Conservation (phyloP, 257 asterid species). For the Lycium ferocissimum region DNA sequence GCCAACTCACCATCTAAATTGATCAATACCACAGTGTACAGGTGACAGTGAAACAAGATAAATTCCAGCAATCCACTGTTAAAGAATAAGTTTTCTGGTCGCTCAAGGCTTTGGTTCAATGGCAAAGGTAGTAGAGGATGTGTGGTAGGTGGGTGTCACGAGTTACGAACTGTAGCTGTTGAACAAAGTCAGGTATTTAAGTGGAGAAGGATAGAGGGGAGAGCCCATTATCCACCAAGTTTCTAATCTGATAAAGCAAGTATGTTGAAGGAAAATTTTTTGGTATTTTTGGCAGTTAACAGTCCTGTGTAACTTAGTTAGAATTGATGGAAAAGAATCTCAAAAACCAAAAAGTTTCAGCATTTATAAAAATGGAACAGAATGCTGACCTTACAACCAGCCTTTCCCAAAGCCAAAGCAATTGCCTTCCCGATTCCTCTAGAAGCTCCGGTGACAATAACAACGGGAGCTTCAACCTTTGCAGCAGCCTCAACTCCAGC, state of each 20-base stretch:
- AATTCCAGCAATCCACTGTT: not conserved
- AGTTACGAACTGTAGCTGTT: not conserved
- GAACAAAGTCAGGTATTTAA: not conserved
- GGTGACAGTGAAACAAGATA: not conserved
- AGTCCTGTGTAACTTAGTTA: not conserved
- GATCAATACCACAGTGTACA: not conserved
- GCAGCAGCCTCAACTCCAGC: constrained; percentile 23
- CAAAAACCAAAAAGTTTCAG: not conserved
- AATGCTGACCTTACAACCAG: constrained; percentile 40
- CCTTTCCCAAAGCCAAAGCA: constrained; percentile 41
- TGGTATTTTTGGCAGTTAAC: not conserved
- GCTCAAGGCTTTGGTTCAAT: not conserved
- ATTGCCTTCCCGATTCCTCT: constrained; percentile 42
- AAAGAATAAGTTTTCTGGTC: not conserved
- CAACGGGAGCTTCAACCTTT: constrained; percentile 35
- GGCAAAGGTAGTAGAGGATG: not conserved
- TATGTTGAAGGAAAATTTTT: not conserved
- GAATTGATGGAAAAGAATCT: not conserved
- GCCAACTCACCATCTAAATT: not conserved
- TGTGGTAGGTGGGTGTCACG: not conserved
- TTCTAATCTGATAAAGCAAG: not conserved
- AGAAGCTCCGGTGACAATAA: constrained; percentile 42
- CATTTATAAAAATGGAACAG: not conserved
- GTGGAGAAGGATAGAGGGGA: not conserved
- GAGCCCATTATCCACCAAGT: not conserved